Conservation (phyloP, 257 asterid genomes). For the Solanum bulbocastanum region DNA sequence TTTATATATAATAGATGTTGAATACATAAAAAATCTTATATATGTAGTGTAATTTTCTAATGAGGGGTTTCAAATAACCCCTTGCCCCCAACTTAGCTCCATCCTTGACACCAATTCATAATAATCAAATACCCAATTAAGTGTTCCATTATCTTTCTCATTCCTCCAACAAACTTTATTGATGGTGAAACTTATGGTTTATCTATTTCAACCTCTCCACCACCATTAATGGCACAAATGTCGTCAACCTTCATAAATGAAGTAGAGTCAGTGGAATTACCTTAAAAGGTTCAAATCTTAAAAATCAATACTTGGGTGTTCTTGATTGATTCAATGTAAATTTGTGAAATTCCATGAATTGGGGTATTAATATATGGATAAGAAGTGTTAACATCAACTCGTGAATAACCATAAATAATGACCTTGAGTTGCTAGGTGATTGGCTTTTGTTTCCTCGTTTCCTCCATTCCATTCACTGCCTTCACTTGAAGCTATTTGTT, state of each 20-base stretch:
- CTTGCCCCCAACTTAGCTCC: too few relatives aligned
- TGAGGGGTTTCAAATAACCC: too few relatives aligned
- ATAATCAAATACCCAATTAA: background rate
- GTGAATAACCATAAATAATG: background rate
- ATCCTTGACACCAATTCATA: background rate
- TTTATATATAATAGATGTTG: too few relatives aligned
- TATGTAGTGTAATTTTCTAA: too few relatives aligned
- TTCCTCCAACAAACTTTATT: background rate
- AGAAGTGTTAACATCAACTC: background rate
- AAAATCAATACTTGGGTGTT: too few relatives aligned
- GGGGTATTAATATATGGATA: too few relatives aligned
- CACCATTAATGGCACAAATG: background rate
- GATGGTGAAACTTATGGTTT: background rate
- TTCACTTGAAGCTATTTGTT: background rate
- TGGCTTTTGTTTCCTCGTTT: background rate
- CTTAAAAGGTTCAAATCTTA: too few relatives aligned
- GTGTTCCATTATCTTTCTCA: background rate
- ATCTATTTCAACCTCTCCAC: background rate
- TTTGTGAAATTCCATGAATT: too few relatives aligned
- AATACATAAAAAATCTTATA: too few relatives aligned
- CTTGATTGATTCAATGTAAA: too few relatives aligned
- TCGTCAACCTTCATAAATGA: too few relatives aligned
- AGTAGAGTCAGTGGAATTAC: too few relatives aligned
- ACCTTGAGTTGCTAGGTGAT: background rate
- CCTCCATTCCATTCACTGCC: background rate